A percentile compares a stretch with the other conserved stretches of the same genome.
phyloP scores from a whole-genome alignment of 495 filamentous ascomycete genomes.

The Amphirosellinia nigrospora region DNA sequence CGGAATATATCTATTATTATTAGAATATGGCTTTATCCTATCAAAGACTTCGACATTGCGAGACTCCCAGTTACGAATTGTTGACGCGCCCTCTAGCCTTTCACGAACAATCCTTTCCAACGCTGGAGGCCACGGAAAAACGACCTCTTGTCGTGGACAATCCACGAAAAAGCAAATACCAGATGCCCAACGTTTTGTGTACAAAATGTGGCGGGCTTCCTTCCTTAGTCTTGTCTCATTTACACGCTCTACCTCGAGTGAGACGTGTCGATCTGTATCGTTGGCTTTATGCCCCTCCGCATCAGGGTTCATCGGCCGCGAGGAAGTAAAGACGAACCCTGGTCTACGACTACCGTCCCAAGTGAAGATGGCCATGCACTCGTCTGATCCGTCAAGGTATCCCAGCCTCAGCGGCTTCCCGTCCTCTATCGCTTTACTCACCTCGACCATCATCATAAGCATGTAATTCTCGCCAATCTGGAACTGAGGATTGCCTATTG shows the following conservation, averaged over 20 bases:
- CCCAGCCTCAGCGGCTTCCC: slow-evolving; percentile 3
- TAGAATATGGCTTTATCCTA: no score
- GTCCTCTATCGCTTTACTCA: not conserved
- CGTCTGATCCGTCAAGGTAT: not conserved
- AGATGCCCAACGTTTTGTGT: not conserved
- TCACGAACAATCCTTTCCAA: not conserved
- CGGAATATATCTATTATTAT: no score
- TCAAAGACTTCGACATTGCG: no score
- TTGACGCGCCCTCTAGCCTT: not conserved
- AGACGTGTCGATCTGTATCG: slow-evolving; percentile 9
- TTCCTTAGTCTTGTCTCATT: not conserved
- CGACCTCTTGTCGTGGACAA: not conserved
- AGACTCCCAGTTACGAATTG: no score
- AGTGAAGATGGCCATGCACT: not conserved
- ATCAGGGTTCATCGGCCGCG: not conserved
- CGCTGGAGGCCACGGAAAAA: slow-evolving; percentile 8
- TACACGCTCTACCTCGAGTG: not conserved
- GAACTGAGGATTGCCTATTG: slow-evolving; percentile 14
- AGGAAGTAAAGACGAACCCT: slow-evolving; percentile 5
- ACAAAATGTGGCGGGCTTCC: not conserved
- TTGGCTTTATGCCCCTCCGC: not conserved
- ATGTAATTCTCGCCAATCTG: not conserved
- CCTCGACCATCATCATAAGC: not conserved
- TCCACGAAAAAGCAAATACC: slow-evolving; percentile 6
- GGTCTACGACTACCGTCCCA: not conserved